A percentile compares a stretch with the other conserved stretches of the same genome.
Evolutionary conservation across 805 yeast species (phyloP).

Genomic region (Candida chilensis): DNA sequence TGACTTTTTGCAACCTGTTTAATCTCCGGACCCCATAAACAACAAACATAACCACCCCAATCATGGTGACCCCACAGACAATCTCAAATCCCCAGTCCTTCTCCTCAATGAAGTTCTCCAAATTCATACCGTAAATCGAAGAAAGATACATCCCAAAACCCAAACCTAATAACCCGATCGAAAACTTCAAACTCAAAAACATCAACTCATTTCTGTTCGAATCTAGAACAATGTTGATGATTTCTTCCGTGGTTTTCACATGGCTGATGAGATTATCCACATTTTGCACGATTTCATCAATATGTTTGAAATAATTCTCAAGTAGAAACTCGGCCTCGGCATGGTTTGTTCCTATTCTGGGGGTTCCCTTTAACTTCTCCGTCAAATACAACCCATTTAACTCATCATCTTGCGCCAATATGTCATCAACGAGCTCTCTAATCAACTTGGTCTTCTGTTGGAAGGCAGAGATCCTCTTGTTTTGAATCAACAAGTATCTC

Average conservation of each 20-base stretch:
- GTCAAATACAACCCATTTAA: slow-evolving; percentile 74
- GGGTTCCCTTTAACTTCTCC: slow-evolving; percentile 35
- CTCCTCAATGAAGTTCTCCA: slow-evolving; percentile 88
- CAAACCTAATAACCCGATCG: slow-evolving; percentile 74
- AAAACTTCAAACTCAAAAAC: slow-evolving; percentile 76
- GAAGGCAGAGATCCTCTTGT: slow-evolving; percentile 77
- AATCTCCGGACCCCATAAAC: slow-evolving; percentile 46
- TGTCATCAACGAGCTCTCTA: slow-evolving; percentile 75
- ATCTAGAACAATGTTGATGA: slow-evolving; percentile 85
- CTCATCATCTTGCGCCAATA: slow-evolving; percentile 83
- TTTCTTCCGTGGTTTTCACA: slow-evolving; percentile 89
- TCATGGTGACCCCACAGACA: slow-evolving; percentile 26
- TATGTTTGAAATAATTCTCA: slow-evolving; percentile 84
- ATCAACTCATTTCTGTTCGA: slow-evolving; percentile 90
- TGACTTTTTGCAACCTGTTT: slow-evolving; percentile 61
- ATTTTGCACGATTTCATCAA: slow-evolving; percentile 91
- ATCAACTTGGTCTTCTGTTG: slow-evolving; percentile 77
- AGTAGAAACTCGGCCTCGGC: slow-evolving; percentile 83
- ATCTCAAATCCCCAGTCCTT: slow-evolving; percentile 56
- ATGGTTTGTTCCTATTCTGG: slow-evolving; percentile 54
- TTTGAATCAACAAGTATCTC: slow-evolving; percentile 70
- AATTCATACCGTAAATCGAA: slow-evolving; percentile 91
- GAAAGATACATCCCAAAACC: slow-evolving; percentile 78
- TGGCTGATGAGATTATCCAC: slow-evolving; percentile 72
- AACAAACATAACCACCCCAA: slow-evolving; percentile 39